These are phyloP conservation scores for Pleurotus platypus DNA, from an alignment of 768 basidiomycete genomes.

Conservation along the genomic window DNA sequence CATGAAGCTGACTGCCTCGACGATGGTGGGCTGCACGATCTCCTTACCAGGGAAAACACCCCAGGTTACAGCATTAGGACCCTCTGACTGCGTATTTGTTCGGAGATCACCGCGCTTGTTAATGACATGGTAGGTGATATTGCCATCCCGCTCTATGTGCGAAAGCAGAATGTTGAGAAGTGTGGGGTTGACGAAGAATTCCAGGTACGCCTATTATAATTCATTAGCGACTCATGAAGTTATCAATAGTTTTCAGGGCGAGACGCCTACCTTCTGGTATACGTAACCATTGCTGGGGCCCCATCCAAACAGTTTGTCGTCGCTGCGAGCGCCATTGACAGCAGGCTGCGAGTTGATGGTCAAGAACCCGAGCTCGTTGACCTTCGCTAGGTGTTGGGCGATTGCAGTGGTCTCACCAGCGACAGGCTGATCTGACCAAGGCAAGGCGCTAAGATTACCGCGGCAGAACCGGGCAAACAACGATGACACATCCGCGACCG, in stretches of 20 bases:
- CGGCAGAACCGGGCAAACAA: constrained; percentile 87
- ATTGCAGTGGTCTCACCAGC: constrained; percentile 83
- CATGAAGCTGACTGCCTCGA: constrained; percentile 97
- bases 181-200: constrained; percentile 85
- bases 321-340: constrained; percentile 83
- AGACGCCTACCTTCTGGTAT: constrained; percentile 77
- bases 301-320: constrained; percentile 88
- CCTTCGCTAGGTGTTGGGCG: constrained; percentile 67
- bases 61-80: constrained; percentile 99
- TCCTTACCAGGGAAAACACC: constrained; percentile 98
- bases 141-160: constrained; percentile 81
- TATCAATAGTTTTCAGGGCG: neutral
- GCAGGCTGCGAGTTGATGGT: constrained; percentile 98
- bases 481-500: constrained; percentile 56
- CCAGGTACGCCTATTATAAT: constrained; percentile 77
- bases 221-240: constrained; percentile 2
- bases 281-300: constrained; percentile 92
- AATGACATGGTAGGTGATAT: constrained; percentile 96
- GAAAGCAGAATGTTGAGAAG: constrained; percentile 70
- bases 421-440: constrained; percentile 93
- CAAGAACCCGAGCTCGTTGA: constrained; percentile 91
- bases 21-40: constrained; percentile 93
- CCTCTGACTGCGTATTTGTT: constrained; percentile 93
- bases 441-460: constrained; percentile 70
- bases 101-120: constrained; percentile 93